These are phyloP conservation scores for Marasmius oreades DNA, from an alignment of 1,284 basidiomycete genomes.

Conservation along the genomic window DNA sequence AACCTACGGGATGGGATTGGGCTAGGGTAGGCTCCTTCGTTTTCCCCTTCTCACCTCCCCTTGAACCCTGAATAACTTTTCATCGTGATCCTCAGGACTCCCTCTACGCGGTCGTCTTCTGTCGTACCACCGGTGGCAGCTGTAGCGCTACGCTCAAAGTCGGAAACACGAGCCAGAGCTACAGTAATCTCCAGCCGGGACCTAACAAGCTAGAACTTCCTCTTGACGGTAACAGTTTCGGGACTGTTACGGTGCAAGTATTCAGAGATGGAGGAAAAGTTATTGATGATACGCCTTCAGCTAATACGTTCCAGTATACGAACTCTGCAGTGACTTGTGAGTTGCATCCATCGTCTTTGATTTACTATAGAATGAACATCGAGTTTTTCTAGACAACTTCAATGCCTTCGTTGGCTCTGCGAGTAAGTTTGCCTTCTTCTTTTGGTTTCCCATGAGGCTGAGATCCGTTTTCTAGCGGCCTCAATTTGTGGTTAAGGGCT, in stretches of 20 bases:
- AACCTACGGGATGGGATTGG: conserved; percentile 41
- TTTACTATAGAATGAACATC: too few relatives aligned
- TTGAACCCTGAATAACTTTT: too few relatives aligned
- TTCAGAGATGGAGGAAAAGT: conserved; percentile 2
- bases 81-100: conserved; percentile 27
- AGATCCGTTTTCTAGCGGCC: too few relatives aligned
- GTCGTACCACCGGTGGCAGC: conserved; percentile 29
- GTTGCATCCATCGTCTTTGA: conserved; percentile 16
- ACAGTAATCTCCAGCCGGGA: conserved; percentile 29
- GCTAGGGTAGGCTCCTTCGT: conserved; percentile 27
- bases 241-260: conserved; percentile 4
- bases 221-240: neutral
- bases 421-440: conserved; percentile 3
- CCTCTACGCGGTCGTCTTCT: conserved; percentile 50
- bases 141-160: conserved; percentile 42
- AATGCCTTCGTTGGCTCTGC: neutral
- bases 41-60: neutral
- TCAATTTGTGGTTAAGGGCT: too few relatives aligned
- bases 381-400: too few relatives aligned
- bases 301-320: conserved; percentile 3
- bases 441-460: too few relatives aligned
- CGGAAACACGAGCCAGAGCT: conserved; percentile 32
- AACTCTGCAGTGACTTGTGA: conserved; percentile 4
- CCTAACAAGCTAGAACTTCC: conserved; percentile 30
- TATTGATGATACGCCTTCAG: neutral